Evolutionary conservation across 495 filamentous ascomycete species (phyloP).

Genomic region (Aspergillus cavernicola): DNA sequence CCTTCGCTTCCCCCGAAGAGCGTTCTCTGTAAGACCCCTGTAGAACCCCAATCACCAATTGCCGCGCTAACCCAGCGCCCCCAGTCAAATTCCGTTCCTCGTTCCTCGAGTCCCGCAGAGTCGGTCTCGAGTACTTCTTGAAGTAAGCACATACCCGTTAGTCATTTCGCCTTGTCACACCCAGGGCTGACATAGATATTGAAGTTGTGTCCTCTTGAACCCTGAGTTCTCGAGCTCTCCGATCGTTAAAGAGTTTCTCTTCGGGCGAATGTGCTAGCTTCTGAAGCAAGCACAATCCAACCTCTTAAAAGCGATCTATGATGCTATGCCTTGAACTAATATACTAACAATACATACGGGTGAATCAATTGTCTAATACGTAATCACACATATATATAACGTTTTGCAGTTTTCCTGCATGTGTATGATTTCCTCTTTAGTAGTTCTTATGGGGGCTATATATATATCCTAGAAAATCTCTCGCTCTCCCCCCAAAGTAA

Average conservation of each 20-base stretch:
- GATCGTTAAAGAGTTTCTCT: constrained; percentile 69
- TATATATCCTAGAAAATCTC: too few relatives aligned
- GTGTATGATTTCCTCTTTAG: too few relatives aligned
- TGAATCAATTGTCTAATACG: too few relatives aligned
- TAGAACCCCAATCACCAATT: background rate
- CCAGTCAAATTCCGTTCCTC: constrained; percentile 61
- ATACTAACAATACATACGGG: too few relatives aligned
- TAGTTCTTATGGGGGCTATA: too few relatives aligned
- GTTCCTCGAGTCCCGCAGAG: constrained; percentile 63
- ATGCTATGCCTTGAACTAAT: too few relatives aligned
- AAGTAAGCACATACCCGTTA: constrained; percentile 49
- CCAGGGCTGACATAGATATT: background rate
- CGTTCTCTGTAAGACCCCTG: constrained; percentile 54
- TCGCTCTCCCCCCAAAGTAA: too few relatives aligned
- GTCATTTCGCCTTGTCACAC: background rate
- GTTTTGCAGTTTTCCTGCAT: too few relatives aligned
- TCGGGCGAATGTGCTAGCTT: constrained; percentile 38
- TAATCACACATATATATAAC: too few relatives aligned
- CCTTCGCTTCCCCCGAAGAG: constrained; percentile 68
- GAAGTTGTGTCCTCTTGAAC: constrained; percentile 62
- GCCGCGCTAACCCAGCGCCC: constrained; percentile 14
- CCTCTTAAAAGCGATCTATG: background rate
- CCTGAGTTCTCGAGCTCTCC: constrained; percentile 66
- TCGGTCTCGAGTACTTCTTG: constrained; percentile 66
- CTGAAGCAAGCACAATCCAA: background rate